phyloP scores from a whole-genome alignment of 495 filamentous ascomycete genomes.

The Neurospora tetraspora region DNA sequence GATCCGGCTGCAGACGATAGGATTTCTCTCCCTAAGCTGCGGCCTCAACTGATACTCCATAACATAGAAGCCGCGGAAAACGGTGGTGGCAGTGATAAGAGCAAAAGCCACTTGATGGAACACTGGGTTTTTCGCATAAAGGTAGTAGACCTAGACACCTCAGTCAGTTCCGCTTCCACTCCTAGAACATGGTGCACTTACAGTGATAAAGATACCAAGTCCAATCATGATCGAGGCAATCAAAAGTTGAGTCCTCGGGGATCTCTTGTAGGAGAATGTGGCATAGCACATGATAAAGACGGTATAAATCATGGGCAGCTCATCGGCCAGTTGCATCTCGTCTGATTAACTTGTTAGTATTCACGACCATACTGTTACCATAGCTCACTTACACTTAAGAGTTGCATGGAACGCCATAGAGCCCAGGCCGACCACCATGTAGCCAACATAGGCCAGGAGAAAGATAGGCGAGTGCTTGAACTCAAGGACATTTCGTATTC shows the following conservation, averaged over 20 bases:
- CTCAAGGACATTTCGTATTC: slow-evolving; percentile 56
- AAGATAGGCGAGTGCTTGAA: slow-evolving; percentile 68
- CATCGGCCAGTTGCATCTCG: slow-evolving; percentile 95
- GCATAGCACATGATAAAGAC: slow-evolving; percentile 82
- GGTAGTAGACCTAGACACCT: slow-evolving; percentile 58
- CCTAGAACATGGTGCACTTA: slow-evolving; percentile 12
- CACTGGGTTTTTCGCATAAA: slow-evolving; percentile 80
- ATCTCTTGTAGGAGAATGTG: slow-evolving; percentile 65
- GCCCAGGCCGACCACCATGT: slow-evolving; percentile 68
- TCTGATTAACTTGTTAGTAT: slow-evolving; percentile 42
- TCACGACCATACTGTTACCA: neutral
- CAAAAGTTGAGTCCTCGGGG: slow-evolving; percentile 40
- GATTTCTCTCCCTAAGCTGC: slow-evolving; percentile 32
- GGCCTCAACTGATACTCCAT: slow-evolving; percentile 76
- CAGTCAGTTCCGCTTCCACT: neutral
- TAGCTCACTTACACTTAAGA: slow-evolving; percentile 54
- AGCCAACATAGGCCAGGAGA: slow-evolving; percentile 59
- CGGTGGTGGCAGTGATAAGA: slow-evolving; percentile 62
- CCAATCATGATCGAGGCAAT: slow-evolving; percentile 52
- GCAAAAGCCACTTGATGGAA: slow-evolving; percentile 92
- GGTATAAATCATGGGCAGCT: slow-evolving; percentile 96
- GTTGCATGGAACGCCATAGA: slow-evolving; percentile 78
- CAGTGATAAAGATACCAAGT: slow-evolving; percentile 71
- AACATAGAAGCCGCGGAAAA: slow-evolving; percentile 79
- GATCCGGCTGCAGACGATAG: slow-evolving; percentile 54